Evolutionary conservation across 768 basidiomycete species (phyloP).

Genomic region (Podaxis mareebaensis): DNA sequence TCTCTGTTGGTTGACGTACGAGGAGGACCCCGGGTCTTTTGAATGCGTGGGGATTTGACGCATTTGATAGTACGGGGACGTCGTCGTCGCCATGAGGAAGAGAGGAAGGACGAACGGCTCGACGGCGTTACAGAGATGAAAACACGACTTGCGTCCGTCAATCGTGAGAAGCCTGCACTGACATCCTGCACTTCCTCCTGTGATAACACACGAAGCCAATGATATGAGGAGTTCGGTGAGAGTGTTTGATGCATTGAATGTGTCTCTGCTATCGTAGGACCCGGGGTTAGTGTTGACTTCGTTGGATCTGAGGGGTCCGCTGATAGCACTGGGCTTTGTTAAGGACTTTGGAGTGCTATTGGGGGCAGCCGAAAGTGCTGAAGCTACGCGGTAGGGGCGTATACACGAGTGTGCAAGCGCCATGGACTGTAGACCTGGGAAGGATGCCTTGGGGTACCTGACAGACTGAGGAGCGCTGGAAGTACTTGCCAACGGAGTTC

Average conservation of each 20-base stretch:
- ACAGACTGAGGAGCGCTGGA: neutral
- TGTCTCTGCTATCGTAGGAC: slow-evolving; percentile 61
- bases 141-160: slow-evolving; percentile 58
- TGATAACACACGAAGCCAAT: slow-evolving; percentile 46
- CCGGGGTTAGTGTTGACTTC: slow-evolving; percentile 35
- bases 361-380: neutral
- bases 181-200: slow-evolving; percentile 40
- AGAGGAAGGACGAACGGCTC: slow-evolving; percentile 48
- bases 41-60: neutral
- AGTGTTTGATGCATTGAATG: slow-evolving; percentile 57
- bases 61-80: neutral
- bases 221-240: slow-evolving; percentile 54
- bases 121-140: slow-evolving; percentile 59
- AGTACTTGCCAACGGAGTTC: neutral
- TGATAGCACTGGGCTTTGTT: neutral
- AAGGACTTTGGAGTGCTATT: neutral
- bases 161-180: slow-evolving; percentile 53
- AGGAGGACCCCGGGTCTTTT: slow-evolving; percentile 23
- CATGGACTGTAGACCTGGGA: neutral
- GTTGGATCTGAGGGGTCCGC: neutral
- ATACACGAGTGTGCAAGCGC: neutral
- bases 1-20: slow-evolving; percentile 64
- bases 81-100: slow-evolving; percentile 31
- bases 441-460: neutral
- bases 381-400: neutral